phyloP scores from a whole-genome alignment of 768 basidiomycete genomes.

The Suillus occidentalis region DNA sequence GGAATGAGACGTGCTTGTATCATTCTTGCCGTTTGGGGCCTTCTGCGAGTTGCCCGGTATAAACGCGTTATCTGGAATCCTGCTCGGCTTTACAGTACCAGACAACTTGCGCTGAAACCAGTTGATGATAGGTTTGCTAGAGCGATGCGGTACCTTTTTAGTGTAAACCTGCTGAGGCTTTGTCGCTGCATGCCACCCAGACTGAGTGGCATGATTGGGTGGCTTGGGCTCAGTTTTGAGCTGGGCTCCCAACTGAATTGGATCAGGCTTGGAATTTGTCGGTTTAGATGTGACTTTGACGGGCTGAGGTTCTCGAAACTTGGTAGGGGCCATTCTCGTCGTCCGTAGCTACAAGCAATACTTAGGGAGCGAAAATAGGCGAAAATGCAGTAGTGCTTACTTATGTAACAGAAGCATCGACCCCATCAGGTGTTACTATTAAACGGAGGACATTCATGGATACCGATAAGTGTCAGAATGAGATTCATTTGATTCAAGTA shows the following conservation, averaged over 20 bases:
- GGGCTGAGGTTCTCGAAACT: constrained; percentile 14
- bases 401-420: constrained; percentile 4
- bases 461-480: background rate
- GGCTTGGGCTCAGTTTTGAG: constrained; percentile 19
- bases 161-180: constrained; percentile 37
- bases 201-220: constrained; percentile 14
- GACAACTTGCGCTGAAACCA: constrained; percentile 89
- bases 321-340: constrained; percentile 14
- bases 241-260: constrained; percentile 6
- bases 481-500: constrained; percentile 4
- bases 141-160: constrained; percentile 67
- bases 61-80: constrained; percentile 36
- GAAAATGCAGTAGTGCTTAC: background rate
- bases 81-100: constrained; percentile 61
- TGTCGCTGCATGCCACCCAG: constrained; percentile 20
- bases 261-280: constrained; percentile 4
- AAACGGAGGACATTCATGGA: background rate
- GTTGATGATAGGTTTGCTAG: constrained; percentile 84
- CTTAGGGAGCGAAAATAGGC: constrained; percentile 3
- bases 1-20: constrained; percentile 13
- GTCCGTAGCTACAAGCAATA: constrained; percentile 10
- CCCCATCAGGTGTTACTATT: background rate
- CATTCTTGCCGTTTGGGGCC: constrained; percentile 16
- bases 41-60: constrained; percentile 15
- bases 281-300: constrained; percentile 19